phyloP scores from a whole-genome alignment of 108 stramenopile species.

The Aurantiochytrium sp. region DNA sequence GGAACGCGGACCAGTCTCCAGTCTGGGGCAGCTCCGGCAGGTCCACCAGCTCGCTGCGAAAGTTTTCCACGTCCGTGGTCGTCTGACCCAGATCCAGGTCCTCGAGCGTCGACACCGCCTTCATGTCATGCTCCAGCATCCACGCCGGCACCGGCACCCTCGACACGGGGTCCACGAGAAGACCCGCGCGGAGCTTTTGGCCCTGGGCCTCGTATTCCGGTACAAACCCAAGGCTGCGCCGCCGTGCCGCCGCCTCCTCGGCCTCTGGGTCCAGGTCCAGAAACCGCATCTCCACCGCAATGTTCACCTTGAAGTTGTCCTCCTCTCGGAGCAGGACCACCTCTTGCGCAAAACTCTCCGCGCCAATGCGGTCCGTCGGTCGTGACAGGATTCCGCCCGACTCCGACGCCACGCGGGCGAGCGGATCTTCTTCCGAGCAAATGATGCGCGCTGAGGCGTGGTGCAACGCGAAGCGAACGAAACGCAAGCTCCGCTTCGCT shows the following conservation, averaged over 20 bases:
- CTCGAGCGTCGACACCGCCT: neutral
- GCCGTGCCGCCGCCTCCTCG: neutral
- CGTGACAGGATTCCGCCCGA: neutral
- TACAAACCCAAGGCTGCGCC: neutral
- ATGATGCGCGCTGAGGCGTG: neutral
- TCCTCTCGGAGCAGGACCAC: neutral
- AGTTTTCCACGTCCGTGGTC: neutral
- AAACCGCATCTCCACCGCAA: neutral
- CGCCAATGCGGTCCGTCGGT: neutral
- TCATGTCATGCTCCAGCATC: neutral
- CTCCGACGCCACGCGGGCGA: neutral
- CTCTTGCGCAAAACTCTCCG: neutral
- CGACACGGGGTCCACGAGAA: neutral
- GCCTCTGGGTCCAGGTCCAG: neutral
- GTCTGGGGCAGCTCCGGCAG: neutral
- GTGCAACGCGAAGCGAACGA: neutral
- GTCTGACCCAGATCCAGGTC: neutral
- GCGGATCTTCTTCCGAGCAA: neutral
- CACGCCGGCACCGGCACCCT: neutral
- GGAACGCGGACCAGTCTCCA: neutral
- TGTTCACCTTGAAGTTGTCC: neutral
- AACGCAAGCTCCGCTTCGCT: neutral
- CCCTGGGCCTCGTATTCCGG: neutral
- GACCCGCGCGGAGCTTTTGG: neutral
- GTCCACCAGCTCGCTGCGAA: neutral